Base-by-base conservation (phyloP, 768 basidiomycete species). In the Dacryopinax spathularia region DNA sequence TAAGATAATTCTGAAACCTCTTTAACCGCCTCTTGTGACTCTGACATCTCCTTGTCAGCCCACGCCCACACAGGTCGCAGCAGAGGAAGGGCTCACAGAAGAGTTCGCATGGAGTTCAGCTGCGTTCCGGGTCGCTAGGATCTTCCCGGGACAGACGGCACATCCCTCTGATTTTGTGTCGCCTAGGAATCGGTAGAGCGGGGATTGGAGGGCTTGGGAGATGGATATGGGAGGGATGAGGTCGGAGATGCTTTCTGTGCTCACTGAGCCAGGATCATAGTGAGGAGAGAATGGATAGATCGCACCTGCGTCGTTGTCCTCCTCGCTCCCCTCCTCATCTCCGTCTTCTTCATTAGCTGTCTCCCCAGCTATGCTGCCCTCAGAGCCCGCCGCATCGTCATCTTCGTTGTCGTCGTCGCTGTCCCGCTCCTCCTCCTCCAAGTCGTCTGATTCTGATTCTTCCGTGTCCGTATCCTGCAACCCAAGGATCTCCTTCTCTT, bases 381-480 rank as follows among this genome's bases (percentile, higher is more conserved):
- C 34, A 34, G 60, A 25, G 2, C 68, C 70, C 41, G 67, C 69
- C 4, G 65, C 67, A 20, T 73, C 75, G 16, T 74, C 73, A 39
- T 75, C 77, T 9, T 72, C 71, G 61, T 76, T 33, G 34, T 64
- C 39, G 13, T 34, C 63, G 48, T 25, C 22, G 16, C 36, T 44
- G 34, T 34, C 25, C n/a, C 34, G 62, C 15, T 60, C 60, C 6
- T 60, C 60, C 13, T 33, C 29, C 29, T 33, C 37, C 13, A 68
- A 72, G 62, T 69, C 82, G 62, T 76, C 76, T 9, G 83, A 82
- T 13, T 79, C 79, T 69, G 80, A 71, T 73, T 88, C 87, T 56
- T 87, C 85, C 33, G 86, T 86, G 72, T 89, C 86, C 0, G 86
- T 87, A 67, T 89, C 85, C 39, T 88, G 78, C 66, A 89, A 70